These are phyloP conservation scores for Talaromyces rugulosus DNA, from an alignment of 2,329 filamentous ascomycete genomes.

Conservation along the genomic window DNA sequence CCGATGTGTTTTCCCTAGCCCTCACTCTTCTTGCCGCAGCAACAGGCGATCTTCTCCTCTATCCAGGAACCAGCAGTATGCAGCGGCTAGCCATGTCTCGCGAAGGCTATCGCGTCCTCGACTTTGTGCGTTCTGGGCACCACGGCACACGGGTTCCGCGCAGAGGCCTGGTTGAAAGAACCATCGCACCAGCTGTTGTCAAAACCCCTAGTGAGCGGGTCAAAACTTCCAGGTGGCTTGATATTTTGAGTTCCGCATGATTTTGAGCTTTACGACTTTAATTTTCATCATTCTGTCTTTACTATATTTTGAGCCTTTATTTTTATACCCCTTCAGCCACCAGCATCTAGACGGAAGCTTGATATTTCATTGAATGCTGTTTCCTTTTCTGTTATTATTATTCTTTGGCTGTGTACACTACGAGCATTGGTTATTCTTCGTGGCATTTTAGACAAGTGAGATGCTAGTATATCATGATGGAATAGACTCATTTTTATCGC, in stretches of 20 bases:
- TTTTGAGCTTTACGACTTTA: not conserved
- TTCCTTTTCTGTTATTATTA: not conserved
- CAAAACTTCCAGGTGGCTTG: slow-evolving; percentile 28
- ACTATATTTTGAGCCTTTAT: not conserved
- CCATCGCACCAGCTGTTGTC: slow-evolving; percentile 34
- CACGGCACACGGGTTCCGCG: slow-evolving; percentile 36
- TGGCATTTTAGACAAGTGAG: not conserved
- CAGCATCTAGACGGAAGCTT: not conserved
- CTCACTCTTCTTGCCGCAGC: slow-evolving; percentile 43
- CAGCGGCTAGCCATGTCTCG: slow-evolving; percentile 41
- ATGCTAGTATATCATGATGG: not conserved
- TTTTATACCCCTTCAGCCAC: slow-evolving; percentile 1
- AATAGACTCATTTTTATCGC: not conserved
- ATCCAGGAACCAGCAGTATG: slow-evolving; percentile 35
- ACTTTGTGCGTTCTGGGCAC: slow-evolving; percentile 34
- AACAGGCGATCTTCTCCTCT: slow-evolving; percentile 43
- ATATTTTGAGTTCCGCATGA: not conserved
- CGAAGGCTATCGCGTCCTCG: slow-evolving; percentile 40
- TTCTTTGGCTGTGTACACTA: not conserved
- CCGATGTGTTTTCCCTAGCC: slow-evolving; percentile 45
- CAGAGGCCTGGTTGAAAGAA: slow-evolving; percentile 37
- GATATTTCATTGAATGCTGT: not conserved
- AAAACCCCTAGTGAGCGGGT: slow-evolving; percentile 35
- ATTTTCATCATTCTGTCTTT: not conserved
- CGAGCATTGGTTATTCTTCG: not conserved